Conservation (phyloP, 208 protist species). For the Acanthamoeba sp. region DNA sequence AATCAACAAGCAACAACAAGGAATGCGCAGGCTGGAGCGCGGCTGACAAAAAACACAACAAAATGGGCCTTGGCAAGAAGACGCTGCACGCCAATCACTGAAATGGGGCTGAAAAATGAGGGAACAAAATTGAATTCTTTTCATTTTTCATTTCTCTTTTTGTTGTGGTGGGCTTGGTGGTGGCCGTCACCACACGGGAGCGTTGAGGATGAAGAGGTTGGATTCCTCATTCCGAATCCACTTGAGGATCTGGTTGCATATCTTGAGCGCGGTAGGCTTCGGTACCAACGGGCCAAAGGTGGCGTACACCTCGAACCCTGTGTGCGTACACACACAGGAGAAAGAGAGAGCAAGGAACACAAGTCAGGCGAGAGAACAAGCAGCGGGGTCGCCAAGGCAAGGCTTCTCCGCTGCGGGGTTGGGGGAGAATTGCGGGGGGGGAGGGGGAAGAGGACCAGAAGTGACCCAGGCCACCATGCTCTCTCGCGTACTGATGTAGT, state of each 20-base stretch:
- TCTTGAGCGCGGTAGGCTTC: conserved; percentile 79
- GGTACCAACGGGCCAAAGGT: conserved; percentile 83
- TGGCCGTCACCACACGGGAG: conserved; percentile 2
- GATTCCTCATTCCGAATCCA: conserved; percentile 86
- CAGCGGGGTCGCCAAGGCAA: too few species aligned
- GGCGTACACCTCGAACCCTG: conserved; percentile 84
- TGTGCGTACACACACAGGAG: not conserved
- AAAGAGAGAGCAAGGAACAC: not conserved
- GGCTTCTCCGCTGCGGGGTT: too few species aligned
- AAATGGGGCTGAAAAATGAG: not conserved
- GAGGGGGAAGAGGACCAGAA: not conserved
- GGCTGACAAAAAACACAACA: not conserved
- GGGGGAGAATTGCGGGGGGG: too few species aligned
- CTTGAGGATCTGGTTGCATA: conserved; percentile 77
- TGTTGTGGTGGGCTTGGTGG: not conserved
- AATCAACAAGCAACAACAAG: not conserved
- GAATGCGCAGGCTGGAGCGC: not conserved
- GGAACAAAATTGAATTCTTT: not conserved
- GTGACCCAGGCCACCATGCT: conserved; percentile 83
- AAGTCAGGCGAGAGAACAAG: not conserved
- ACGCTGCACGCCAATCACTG: not conserved
- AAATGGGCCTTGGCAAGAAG: too few species aligned
- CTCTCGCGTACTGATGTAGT: conserved; percentile 79
- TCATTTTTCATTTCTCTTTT: not conserved
- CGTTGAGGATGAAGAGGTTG: conserved; percentile 79